These are phyloP conservation scores for Periconia digitata DNA, from an alignment of 2,329 filamentous ascomycete genomes.

Conservation along the genomic window DNA sequence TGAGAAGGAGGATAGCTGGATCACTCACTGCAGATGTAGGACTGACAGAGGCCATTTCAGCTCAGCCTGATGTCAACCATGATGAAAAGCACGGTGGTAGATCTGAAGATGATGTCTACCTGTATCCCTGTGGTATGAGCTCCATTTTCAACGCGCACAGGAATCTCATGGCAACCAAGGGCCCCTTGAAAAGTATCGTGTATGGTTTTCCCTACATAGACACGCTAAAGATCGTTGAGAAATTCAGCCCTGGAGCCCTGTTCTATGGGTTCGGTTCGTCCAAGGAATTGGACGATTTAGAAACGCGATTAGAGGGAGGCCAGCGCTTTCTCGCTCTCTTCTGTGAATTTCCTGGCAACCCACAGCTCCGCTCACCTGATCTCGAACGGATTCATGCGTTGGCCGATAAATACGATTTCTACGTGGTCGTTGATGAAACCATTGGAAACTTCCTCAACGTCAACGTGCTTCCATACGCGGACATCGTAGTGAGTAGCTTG, in stretches of 20 bases:
- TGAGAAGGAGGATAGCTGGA: conserved; percentile 84
- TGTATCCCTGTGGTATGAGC: conserved; percentile 92
- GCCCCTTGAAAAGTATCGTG: conserved; percentile 74
- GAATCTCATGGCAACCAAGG: conserved; percentile 66
- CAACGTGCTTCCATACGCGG: conserved; percentile 84
- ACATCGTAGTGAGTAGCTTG: conserved; percentile 90
- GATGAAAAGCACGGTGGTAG: conserved; percentile 60
- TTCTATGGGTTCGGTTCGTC: conserved; percentile 84
- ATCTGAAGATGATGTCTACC: conserved; percentile 82
- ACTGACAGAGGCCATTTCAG: conserved; percentile 60
- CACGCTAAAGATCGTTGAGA: conserved; percentile 90
- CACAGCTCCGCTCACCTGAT: conserved; percentile 81
- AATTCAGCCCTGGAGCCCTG: conserved; percentile 84
- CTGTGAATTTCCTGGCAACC: conserved; percentile 94
- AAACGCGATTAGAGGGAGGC: conserved; percentile 68
- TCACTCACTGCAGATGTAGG: conserved; percentile 75
- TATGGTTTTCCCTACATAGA: conserved; percentile 98
- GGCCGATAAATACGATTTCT: conserved; percentile 83
- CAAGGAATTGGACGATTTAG: conserved; percentile 80
- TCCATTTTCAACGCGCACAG: conserved; percentile 89
- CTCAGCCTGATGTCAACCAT: conserved; percentile 46
- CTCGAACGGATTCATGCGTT: conserved; percentile 76
- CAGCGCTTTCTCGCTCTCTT: conserved; percentile 82
- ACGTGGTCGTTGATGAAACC: conserved; percentile 91
- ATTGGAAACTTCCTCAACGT: conserved; percentile 96